phyloP scores from a whole-genome alignment of 768 basidiomycete species.

The Cystofilobasidium bisporidii region DNA sequence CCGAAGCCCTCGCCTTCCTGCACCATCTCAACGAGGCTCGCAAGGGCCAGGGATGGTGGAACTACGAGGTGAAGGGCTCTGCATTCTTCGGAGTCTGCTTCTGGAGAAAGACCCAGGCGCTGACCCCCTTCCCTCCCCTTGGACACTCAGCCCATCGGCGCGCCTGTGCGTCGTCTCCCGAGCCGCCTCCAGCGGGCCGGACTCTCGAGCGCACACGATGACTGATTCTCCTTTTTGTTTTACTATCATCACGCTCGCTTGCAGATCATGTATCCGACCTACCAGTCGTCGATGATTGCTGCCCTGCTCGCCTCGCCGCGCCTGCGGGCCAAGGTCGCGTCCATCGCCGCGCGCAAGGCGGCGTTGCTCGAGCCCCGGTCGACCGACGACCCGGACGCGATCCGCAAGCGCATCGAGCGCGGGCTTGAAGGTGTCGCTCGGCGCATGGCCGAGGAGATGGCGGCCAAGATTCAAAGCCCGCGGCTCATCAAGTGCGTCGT shows the following conservation, averaged over 20 bases:
- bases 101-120: background rate
- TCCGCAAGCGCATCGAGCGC: background rate
- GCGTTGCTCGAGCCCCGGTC: background rate
- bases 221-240: too few species aligned
- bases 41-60: constrained; percentile 7
- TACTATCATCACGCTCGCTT: background rate
- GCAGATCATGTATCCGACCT: constrained; percentile 17
- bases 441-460: constrained; percentile 9
- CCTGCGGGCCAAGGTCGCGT: background rate
- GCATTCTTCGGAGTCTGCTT: background rate
- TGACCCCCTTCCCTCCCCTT: background rate
- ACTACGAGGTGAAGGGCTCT: constrained; percentile 12
- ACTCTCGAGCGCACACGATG: background rate
- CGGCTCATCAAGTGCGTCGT: constrained; percentile 8
- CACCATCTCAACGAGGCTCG: constrained; percentile 12
- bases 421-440: constrained; percentile 8
- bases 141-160: constrained; percentile 3
- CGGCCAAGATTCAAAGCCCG: constrained; percentile 17
- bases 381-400: background rate
- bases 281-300: background rate
- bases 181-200: background rate
- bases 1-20: constrained; percentile 12
- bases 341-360: constrained; percentile 10
- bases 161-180: background rate
- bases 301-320: constrained; percentile 3